phyloP scores from a whole-genome alignment of 1,139 yeast species.

The Scheffersomyces quercinus region DNA sequence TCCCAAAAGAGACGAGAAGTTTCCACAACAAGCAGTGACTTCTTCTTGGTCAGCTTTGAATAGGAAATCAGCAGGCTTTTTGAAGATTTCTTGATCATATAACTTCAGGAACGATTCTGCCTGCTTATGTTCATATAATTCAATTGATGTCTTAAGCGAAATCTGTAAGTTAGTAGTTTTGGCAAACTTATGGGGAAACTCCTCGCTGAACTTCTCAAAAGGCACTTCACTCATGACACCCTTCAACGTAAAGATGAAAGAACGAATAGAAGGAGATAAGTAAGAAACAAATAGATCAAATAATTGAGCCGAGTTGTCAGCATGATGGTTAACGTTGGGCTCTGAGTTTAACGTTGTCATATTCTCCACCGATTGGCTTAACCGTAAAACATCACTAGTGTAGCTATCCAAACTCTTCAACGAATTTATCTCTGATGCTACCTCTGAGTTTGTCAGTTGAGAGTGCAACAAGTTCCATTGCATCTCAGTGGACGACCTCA shows the following conservation, averaged over 20 bases:
- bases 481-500: conserved; percentile 67
- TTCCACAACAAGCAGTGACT: conserved; percentile 83
- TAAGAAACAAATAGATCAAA: conserved; percentile 66
- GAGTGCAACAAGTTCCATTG: conserved; percentile 55
- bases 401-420: conserved; percentile 19
- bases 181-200: conserved; percentile 30
- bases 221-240: conserved; percentile 64
- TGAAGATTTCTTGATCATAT: conserved; percentile 60
- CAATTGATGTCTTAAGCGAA: conserved; percentile 55
- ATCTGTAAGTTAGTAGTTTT: conserved; percentile 43
- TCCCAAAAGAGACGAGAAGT: conserved; percentile 65
- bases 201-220: conserved; percentile 39
- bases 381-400: conserved; percentile 13
- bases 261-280: conserved; percentile 72
- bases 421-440: neutral
- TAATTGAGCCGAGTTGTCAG: conserved; percentile 48
- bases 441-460: conserved; percentile 4
- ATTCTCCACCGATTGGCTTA: conserved; percentile 30
- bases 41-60: conserved; percentile 71
- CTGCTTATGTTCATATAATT: conserved; percentile 59
- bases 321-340: conserved; percentile 24
- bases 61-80: conserved; percentile 33
- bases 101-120: conserved; percentile 55
- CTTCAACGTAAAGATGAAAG: conserved; percentile 63
- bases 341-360: conserved; percentile 17